phyloP scores from a whole-genome alignment of 2,329 filamentous ascomycete genomes.

The Fusarium armeniacum region DNA sequence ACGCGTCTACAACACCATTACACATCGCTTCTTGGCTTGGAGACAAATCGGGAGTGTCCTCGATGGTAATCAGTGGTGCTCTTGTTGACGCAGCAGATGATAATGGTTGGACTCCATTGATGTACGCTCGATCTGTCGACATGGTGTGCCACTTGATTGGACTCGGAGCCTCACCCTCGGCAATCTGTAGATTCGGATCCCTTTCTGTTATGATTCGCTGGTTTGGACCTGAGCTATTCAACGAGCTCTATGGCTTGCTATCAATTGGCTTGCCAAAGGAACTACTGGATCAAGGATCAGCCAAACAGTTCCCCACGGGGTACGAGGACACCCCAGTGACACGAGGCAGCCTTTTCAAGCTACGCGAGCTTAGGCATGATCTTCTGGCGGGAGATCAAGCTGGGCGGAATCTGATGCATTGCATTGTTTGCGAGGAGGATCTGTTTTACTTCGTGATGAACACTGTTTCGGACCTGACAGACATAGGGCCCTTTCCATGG shows the following conservation, averaged over 20 bases:
- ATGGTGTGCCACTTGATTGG: background rate
- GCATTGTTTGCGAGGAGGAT: background rate
- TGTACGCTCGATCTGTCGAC: background rate
- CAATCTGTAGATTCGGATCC: background rate
- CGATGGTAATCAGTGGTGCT: background rate
- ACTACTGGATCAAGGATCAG: background rate
- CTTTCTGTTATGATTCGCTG: background rate
- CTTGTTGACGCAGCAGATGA: background rate
- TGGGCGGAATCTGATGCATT: background rate
- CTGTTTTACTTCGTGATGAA: background rate
- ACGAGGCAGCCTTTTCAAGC: background rate
- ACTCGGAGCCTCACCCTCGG: background rate
- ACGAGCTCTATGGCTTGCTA: background rate
- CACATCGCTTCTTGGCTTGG: background rate
- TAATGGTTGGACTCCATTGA: background rate
- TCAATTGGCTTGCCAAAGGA: background rate
- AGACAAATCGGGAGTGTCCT: background rate
- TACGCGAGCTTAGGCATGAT: background rate
- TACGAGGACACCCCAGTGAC: background rate
- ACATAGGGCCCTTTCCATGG: slow-evolving; percentile 17
- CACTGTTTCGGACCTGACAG: background rate
- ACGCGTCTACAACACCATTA: background rate
- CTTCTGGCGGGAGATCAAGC: background rate
- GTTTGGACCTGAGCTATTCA: background rate
- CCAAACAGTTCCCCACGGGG: background rate